A percentile compares a stretch with the other conserved stretches of the same genome.
Evolutionary conservation across 2,329 filamentous ascomycete species (phyloP).

Genomic region (Purpureocillium takamizusanense): DNA sequence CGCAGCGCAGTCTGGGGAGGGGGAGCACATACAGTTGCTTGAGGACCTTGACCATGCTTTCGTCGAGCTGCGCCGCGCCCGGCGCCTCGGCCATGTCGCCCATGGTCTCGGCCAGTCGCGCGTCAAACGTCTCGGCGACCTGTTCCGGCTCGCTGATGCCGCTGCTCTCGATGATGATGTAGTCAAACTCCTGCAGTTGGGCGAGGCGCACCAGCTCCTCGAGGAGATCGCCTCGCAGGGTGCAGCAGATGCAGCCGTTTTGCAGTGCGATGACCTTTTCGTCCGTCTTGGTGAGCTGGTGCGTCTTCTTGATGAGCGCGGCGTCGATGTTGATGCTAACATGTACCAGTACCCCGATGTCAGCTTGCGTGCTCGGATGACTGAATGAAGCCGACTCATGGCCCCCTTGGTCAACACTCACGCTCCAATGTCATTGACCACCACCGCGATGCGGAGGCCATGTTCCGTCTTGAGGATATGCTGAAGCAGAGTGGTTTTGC

Average conservation of each 20-base stretch:
- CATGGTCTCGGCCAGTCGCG: conserved; percentile 41
- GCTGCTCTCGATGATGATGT: conserved; percentile 63
- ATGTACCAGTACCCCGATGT: too few relatives aligned
- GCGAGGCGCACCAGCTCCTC: conserved; percentile 58
- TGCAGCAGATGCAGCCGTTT: conserved; percentile 72
- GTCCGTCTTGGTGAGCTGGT: conserved; percentile 47
- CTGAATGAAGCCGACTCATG: too few relatives aligned
- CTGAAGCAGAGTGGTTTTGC: conserved; percentile 62
- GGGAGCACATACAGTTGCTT: conserved; percentile 22
- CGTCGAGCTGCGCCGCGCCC: conserved; percentile 21
- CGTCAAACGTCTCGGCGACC: conserved; percentile 64
- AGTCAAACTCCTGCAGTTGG: conserved; percentile 55
- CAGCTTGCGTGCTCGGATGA: too few relatives aligned
- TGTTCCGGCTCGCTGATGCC: conserved; percentile 67
- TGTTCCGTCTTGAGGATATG: conserved; percentile 60
- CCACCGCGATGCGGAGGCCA: conserved; percentile 59
- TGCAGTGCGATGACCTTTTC: conserved; percentile 61
- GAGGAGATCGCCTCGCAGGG: conserved; percentile 60
- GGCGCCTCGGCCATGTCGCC: conserved; percentile 21
- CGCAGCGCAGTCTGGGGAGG: not conserved
- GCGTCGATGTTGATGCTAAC: conserved; percentile 54
- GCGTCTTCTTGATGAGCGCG: conserved; percentile 45
- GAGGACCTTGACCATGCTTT: conserved; percentile 23
- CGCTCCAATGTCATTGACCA: conserved; percentile 65
- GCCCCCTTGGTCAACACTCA: conserved; percentile 19